Conservation (phyloP, 257 asterid genomes). For the Solanum pimpinellifolium region DNA sequence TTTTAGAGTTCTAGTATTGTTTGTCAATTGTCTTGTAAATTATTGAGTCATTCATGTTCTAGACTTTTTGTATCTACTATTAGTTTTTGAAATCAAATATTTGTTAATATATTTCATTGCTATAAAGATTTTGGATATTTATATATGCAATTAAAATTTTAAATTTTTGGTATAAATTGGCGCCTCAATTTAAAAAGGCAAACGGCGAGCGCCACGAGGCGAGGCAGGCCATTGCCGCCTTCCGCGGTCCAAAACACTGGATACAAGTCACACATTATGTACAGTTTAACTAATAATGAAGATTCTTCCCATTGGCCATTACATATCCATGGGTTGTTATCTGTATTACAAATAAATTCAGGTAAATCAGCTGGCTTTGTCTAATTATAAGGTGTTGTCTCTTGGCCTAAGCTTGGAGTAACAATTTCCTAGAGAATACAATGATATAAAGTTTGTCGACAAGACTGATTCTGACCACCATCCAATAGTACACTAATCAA, state of each 20-base stretch:
- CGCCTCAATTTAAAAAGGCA: neutral
- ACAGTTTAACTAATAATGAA: neutral
- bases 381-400: neutral
- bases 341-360: neutral
- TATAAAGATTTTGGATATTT: neutral
- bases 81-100: neutral
- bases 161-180: neutral
- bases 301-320: neutral
- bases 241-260: neutral
- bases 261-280: neutral
- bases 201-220: fast-evolving
- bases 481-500: neutral
- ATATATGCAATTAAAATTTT: neutral
- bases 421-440: neutral
- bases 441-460: neutral
- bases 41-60: neutral
- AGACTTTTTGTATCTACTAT: neutral
- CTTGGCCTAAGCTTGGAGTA: neutral
- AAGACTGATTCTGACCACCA: neutral
- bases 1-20: neutral
- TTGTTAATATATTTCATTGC: neutral
- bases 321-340: neutral
- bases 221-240: neutral
- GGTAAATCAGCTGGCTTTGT: neutral
- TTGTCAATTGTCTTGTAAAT: neutral